Evolutionary conservation across 768 basidiomycete species (phyloP).

Genomic region (Russula sp.): DNA sequence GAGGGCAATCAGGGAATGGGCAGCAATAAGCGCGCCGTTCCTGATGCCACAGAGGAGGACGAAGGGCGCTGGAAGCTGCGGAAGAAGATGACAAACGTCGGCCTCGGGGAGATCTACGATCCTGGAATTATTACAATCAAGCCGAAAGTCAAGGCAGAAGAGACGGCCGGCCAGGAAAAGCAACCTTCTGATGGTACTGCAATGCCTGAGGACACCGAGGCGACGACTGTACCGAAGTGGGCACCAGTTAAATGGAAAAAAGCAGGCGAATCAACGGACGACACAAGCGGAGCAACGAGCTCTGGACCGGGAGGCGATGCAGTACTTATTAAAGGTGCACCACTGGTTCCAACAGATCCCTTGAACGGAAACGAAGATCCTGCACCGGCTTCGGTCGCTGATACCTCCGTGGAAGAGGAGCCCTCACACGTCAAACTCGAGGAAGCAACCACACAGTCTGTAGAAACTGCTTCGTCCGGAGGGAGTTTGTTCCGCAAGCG

Average conservation of each 20-base stretch:
- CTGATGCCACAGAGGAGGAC: conserved; percentile 45
- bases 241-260: conserved; percentile 29
- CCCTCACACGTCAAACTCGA: conserved; percentile 20
- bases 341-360: background rate
- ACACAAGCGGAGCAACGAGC: background rate
- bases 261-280: conserved; percentile 14
- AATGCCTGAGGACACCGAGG: background rate
- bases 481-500: conserved; percentile 30
- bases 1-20: conserved; percentile 18
- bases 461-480: background rate
- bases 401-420: conserved; percentile 16
- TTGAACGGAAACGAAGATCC: background rate
- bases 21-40: conserved; percentile 34
- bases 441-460: background rate
- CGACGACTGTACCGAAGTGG: conserved; percentile 26
- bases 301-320: background rate
- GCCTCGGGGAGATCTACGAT: conserved; percentile 80
- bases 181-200: background rate
- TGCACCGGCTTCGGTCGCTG: background rate
- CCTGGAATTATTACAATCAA: conserved; percentile 67
- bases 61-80: conserved; percentile 61
- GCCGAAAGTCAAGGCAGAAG: conserved; percentile 41
- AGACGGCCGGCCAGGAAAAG: background rate
- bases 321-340: background rate
- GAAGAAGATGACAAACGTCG: conserved; percentile 56